These are phyloP conservation scores for Penicillium turbatum DNA, from an alignment of 495 filamentous ascomycete genomes.

Conservation along the genomic window DNA sequence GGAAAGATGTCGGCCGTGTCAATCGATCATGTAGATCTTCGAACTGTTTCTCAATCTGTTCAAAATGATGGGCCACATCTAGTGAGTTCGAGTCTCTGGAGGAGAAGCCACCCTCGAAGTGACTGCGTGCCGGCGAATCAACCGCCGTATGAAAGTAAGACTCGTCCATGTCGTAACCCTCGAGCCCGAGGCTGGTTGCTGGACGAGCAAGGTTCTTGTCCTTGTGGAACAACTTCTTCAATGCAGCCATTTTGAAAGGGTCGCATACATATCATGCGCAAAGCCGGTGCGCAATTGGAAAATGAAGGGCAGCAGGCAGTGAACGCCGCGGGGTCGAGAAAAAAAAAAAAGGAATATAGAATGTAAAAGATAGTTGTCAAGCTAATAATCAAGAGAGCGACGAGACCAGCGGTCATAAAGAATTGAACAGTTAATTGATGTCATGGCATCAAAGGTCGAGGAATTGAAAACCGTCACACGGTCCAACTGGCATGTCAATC, in stretches of 20 bases:
- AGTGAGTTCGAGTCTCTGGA: slow-evolving; percentile 15
- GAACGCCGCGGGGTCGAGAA: background rate
- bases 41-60: slow-evolving; percentile 41
- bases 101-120: slow-evolving; percentile 7
- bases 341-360: background rate
- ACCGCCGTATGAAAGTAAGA: slow-evolving; percentile 4
- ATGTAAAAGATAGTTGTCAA: slow-evolving; percentile 4
- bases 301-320: background rate
- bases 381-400: slow-evolving; percentile 15
- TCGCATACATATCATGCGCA: slow-evolving; percentile 4
- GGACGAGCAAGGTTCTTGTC: slow-evolving; percentile 23
- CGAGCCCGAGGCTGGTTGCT: slow-evolving; percentile 9
- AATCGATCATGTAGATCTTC: slow-evolving; percentile 39
- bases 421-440: slow-evolving; percentile 4
- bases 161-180: slow-evolving; percentile 3
- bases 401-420: slow-evolving; percentile 20
- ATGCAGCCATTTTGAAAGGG: slow-evolving; percentile 32
- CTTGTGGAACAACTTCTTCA: slow-evolving; percentile 36
- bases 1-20: slow-evolving; percentile 27
- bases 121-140: slow-evolving; percentile 10
- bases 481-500: slow-evolving; percentile 11
- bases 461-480: slow-evolving; percentile 14
- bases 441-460: slow-evolving; percentile 21
- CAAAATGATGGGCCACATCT: slow-evolving; percentile 32
- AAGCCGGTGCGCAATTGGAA: slow-evolving; percentile 1